Evolutionary conservation across 1,284 basidiomycete species (phyloP), one percentile per base, ranked within the genome.

Genomic region (Sparassis latifolia): DNA sequence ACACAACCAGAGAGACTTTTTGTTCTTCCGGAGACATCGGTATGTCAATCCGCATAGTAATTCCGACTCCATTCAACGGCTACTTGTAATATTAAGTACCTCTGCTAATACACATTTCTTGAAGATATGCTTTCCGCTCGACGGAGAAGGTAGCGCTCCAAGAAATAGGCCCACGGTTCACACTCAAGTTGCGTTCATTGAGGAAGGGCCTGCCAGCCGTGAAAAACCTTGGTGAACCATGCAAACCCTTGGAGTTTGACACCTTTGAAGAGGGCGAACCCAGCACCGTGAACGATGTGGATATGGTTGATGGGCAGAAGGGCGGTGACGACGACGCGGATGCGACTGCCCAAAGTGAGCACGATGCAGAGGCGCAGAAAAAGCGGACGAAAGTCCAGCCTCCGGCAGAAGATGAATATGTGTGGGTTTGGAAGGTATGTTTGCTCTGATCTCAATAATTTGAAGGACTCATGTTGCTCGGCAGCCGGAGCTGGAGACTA

Each of bases 141-240:
- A 76, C 86, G 4, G 92, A 94, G 58, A 95, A 92, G 64, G 94
- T 97, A 7, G 85, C 89, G 12, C 72, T 99, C 47, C 97, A 99
- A 68, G 97, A 99, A 69, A 99, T 99, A 55, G 97, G 97, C 0
- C 97, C 97, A 3, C 82, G 96, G 31, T 98, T 99, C 66, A 99
- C 97, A 0, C 75, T 99, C 20, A 99, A 99, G 71, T 71, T 99
- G 51, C 76, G 88, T 33, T 96, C 87, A 75, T 69, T 99, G 55
- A 86, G 90, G 64, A 92, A 91, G 61, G 92, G 93, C 9, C 73
- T 96, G 33, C 95, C 95, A 0, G 82, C 86, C 4, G 89, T 93
- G 28, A 73, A 80, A 61, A 77, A 74, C 62, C 74, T 83, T 54
- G 85, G 83, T 27, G 80, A 84, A 51, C 71, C 74, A 10, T 72